Evolutionary conservation across 2,329 filamentous ascomycete species (phyloP), one percentile per base, ranked within the genome.

Genomic region (Macroventuria anomochaeta): DNA sequence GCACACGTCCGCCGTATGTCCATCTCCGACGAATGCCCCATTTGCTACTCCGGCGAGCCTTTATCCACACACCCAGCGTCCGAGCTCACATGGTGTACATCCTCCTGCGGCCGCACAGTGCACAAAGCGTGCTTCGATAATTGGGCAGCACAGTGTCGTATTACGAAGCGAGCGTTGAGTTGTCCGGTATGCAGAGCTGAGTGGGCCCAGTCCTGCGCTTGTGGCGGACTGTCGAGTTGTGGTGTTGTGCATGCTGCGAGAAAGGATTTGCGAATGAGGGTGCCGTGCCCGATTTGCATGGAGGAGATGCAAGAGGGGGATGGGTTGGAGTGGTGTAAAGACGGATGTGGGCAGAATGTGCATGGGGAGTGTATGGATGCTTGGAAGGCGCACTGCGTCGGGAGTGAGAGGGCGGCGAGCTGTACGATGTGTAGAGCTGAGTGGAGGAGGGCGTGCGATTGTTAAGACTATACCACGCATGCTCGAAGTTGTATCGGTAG

Each of bases 11-110:
- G 50, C 7, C 66, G 66, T 15, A 31, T 49, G 1, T 29, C 57
- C 17, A 20, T 69, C 3, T 26, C 58, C 13, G 53, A 57, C 15
- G 47, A 59, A 3, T 68, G 64, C n/a, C 44, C 62, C 5, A 68
- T 68, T 13, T 69, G 63, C 46, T 54, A 61, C 26, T 53, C 57
- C 2, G 55, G 50, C 40, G 37, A 11, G 3, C 37, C 15, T 7
- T 42, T 62, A 2, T 52, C 55, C 5, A 28, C 57, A 2, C 36
- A 26, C 5, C 15, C 34, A 1, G 33, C 53, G 2, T n/a, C 41
- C 0, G 55, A 56, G 10, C 34, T 65, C 0, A 51, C 59, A 8
- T 68, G 64, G 63, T 66, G 63, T 42, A 56, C 56, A 25, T 54
- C 48, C 5, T 34, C 34, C 12, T 64, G 64, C 47, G 63, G 63